phyloP scores from a whole-genome alignment of 495 filamentous ascomycete species.

The Neurospora sp. region DNA sequence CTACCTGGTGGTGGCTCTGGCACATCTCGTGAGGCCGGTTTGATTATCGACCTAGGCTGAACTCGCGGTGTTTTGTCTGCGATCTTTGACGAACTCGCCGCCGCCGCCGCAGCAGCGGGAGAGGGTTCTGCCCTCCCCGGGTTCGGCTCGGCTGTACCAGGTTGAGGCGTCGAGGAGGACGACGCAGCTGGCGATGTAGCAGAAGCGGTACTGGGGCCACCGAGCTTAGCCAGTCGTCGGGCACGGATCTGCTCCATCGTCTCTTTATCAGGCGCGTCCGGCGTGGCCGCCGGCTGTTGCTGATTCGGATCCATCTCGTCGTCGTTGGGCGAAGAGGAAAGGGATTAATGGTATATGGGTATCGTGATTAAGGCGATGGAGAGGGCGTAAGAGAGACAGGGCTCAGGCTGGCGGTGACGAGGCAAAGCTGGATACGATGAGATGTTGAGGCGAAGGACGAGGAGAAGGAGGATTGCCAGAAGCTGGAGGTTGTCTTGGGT shows the following conservation, averaged over 20 bases:
- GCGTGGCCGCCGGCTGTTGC: slow-evolving; percentile 13
- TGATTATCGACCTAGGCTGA: neutral
- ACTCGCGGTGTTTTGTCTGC: slow-evolving; percentile 3
- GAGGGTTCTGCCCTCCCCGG: slow-evolving; percentile 1
- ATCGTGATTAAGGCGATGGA: neutral
- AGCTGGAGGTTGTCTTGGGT: neutral
- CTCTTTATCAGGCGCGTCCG: slow-evolving; percentile 24
- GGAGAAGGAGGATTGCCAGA: neutral
- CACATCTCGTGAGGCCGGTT: neutral
- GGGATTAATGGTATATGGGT: neutral
- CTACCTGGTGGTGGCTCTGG: slow-evolving; percentile 16
- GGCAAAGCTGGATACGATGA: neutral
- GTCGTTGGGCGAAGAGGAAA: neutral
- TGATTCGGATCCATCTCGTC: slow-evolving; percentile 22
- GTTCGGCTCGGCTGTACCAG: slow-evolving; percentile 1
- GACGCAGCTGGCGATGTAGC: slow-evolving; percentile 1
- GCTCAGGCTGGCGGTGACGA: neutral
- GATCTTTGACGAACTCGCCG: slow-evolving; percentile 3
- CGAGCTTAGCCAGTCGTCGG: slow-evolving; percentile 33
- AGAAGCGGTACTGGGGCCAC: slow-evolving; percentile 14
- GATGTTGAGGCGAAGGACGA: neutral
- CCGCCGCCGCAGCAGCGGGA: neutral
- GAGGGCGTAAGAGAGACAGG: neutral
- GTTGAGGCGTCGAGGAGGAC: neutral
- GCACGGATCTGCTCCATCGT: slow-evolving; percentile 31